Percentiles rank a stretch among this genome's conserved stretches.
phyloP scores from a whole-genome alignment of 225 moss, liverwort and hornwort genomes.

The Takakia lepidozioides region DNA sequence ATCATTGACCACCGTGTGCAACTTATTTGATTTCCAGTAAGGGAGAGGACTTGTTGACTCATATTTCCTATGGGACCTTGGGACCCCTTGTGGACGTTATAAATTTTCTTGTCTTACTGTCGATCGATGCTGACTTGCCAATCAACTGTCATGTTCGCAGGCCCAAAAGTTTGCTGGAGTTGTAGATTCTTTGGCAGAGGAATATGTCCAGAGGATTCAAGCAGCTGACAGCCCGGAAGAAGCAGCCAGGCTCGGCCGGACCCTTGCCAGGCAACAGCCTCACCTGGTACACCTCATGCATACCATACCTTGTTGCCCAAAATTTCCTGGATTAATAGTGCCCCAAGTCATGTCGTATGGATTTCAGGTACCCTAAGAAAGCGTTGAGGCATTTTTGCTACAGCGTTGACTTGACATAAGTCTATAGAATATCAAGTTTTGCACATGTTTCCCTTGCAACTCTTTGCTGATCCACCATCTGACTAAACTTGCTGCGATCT shows the following conservation, averaged over 20 bases:
- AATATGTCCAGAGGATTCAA: slow-evolving; percentile 46
- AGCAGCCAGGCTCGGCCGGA: slow-evolving; percentile 80
- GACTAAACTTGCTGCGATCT: neutral
- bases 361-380: neutral
- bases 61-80: too few relatives aligned
- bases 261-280: slow-evolving; percentile 63
- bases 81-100: too few relatives aligned
- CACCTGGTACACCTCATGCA: too few relatives aligned
- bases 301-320: too few relatives aligned
- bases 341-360: neutral
- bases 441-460: neutral
- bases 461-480: neutral
- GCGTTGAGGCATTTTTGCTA: neutral
- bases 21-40: too few relatives aligned
- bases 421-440: neutral
- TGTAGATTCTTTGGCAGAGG: slow-evolving; percentile 40
- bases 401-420: neutral
- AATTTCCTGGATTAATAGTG: neutral
- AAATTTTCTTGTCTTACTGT: too few relatives aligned
- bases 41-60: too few relatives aligned
- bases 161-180: slow-evolving; percentile 81
- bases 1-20: too few relatives aligned
- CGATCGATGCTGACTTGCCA: too few relatives aligned
- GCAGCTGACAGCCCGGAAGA: slow-evolving; percentile 71
- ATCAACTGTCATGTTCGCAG: too few relatives aligned